A percentile compares a stretch with the other conserved stretches of the same genome.
Conservation (phyloP, 192 early-diverging fungal species). For the Coemansia sp. region DNA sequence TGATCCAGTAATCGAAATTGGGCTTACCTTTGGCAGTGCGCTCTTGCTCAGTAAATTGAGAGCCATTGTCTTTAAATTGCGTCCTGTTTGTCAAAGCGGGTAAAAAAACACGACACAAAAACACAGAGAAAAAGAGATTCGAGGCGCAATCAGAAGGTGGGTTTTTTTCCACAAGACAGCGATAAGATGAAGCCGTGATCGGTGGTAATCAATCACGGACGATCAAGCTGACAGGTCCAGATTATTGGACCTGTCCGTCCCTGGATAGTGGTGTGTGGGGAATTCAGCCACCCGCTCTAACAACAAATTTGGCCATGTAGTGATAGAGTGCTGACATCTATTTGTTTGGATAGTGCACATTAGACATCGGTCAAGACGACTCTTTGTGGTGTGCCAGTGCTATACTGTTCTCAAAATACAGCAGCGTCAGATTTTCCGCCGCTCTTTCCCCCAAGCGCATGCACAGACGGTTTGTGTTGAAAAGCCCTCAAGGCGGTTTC, state of each 20-base stretch:
- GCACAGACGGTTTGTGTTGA: too few species aligned
- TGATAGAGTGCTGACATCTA: too few species aligned
- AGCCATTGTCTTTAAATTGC: conserved; percentile 33
- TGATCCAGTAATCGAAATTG: neutral
- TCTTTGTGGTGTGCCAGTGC: too few species aligned
- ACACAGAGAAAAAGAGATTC: conserved; percentile 5
- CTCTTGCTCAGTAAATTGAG: conserved; percentile 43
- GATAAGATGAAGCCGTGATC: neutral
- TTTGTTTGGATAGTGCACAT: too few species aligned
- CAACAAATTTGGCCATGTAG: neutral
- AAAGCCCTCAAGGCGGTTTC: neutral
- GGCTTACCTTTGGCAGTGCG: conserved; percentile 53
- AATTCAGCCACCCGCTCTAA: neutral
- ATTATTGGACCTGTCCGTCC: neutral
- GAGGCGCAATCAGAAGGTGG: neutral
- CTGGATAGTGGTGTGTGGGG: neutral
- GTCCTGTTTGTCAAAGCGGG: conserved; percentile 1
- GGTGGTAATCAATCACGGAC: neutral
- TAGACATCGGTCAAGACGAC: too few species aligned
- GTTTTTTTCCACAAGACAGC: neutral
- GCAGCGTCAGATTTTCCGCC: neutral
- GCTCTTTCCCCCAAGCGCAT: neutral
- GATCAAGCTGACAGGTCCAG: neutral
- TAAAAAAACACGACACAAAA: conserved; percentile 22
- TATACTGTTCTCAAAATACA: neutral